Evolutionary conservation across 768 basidiomycete genomes (phyloP).

Genomic region (Psilocybe azurescens): DNA sequence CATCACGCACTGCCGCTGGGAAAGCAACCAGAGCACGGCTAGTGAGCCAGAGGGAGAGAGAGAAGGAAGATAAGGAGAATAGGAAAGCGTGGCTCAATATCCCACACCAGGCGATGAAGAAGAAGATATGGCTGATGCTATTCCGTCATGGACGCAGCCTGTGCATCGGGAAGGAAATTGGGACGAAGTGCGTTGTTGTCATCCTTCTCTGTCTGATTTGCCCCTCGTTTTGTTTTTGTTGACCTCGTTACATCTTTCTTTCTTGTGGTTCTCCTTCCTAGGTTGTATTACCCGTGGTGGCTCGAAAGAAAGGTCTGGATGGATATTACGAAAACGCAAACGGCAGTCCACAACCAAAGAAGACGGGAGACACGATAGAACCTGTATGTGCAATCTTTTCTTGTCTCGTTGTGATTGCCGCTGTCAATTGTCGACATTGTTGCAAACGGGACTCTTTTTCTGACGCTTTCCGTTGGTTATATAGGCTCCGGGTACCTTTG

Average conservation of each 20-base stretch:
- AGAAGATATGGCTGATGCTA: conserved; percentile 67
- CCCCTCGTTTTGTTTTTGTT: conserved; percentile 1
- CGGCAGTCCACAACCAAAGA: conserved; percentile 69
- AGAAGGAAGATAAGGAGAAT: conserved; percentile 47
- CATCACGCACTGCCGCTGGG: conserved; percentile 33
- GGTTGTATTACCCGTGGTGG: conserved; percentile 87
- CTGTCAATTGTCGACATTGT: neutral
- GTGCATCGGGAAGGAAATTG: conserved; percentile 72
- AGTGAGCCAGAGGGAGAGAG: conserved; percentile 40
- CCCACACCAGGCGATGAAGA: conserved; percentile 56
- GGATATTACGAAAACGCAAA: conserved; percentile 70
- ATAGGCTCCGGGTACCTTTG: conserved; percentile 86
- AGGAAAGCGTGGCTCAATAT: conserved; percentile 72
- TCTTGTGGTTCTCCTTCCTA: conserved; percentile 32
- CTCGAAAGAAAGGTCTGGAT: conserved; percentile 80
- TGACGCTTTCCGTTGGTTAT: conserved; percentile 5
- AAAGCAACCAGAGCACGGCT: conserved; percentile 43
- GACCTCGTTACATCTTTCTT: conserved; percentile 7
- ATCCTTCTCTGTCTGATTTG: conserved; percentile 4
- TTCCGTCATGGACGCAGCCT: conserved; percentile 84
- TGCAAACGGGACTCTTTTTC: neutral
- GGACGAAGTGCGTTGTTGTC: conserved; percentile 69
- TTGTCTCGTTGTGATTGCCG: conserved; percentile 7
- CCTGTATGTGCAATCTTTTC: conserved; percentile 52
- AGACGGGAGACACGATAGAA: conserved; percentile 45